These are phyloP conservation scores for Yarrowia phangngaensis DNA, from an alignment of 805 yeast genomes.

Conservation along the genomic window DNA sequence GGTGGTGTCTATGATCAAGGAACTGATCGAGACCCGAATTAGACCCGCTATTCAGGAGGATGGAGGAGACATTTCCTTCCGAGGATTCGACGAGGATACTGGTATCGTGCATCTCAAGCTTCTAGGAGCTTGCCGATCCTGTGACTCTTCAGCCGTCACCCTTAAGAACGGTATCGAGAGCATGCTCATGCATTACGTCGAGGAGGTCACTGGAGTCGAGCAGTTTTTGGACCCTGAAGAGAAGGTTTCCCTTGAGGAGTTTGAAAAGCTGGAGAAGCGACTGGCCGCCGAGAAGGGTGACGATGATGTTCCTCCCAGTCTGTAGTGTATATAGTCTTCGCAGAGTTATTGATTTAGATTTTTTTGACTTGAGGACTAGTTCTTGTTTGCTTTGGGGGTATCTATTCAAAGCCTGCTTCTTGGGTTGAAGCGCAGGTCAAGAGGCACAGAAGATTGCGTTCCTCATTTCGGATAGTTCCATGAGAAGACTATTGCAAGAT, in stretches of 20 bases:
- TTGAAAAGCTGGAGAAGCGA: slow-evolving; percentile 72
- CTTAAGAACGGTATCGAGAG: slow-evolving; percentile 92
- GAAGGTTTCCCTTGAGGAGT: slow-evolving; percentile 70
- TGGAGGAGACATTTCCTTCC: slow-evolving; percentile 93
- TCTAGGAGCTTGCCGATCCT: slow-evolving; percentile 94
- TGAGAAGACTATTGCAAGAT: too few species aligned
- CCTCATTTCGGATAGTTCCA: too few species aligned
- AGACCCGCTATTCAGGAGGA: slow-evolving; percentile 98
- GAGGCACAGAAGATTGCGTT: too few species aligned
- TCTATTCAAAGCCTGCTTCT: too few species aligned
- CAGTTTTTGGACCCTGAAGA: slow-evolving; percentile 83
- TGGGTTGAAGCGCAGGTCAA: too few species aligned
- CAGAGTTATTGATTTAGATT: too few species aligned
- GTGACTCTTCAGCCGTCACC: slow-evolving; percentile 87
- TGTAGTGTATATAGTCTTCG: too few species aligned
- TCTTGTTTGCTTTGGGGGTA: too few species aligned
- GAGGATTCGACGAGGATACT: slow-evolving; percentile 76
- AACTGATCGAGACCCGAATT: slow-evolving; percentile 86
- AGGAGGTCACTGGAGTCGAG: slow-evolving; percentile 84
- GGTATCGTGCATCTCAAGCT: slow-evolving; percentile 86
- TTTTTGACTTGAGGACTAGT: too few species aligned
- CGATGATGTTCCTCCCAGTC: slow-evolving; percentile 32
- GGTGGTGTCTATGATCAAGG: slow-evolving; percentile 83
- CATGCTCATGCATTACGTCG: slow-evolving; percentile 96
- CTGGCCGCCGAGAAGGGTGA: slow-evolving; percentile 40